These are phyloP conservation scores for Dactylonectria estremocensis DNA, from an alignment of 2,329 filamentous ascomycete genomes.

Conservation along the genomic window DNA sequence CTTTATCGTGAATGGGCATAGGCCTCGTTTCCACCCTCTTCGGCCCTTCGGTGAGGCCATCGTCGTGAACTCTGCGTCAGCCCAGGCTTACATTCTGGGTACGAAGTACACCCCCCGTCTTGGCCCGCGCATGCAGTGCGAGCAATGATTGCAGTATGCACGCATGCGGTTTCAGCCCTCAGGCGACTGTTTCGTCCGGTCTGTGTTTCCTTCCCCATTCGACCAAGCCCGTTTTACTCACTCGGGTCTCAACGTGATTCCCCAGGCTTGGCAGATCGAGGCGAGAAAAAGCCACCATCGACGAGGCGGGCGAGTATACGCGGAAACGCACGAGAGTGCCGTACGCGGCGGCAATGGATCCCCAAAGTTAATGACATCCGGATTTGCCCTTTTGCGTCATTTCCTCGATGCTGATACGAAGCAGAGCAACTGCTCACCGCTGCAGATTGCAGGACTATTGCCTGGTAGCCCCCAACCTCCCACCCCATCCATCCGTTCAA, in stretches of 20 bases:
- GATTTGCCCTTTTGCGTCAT: background rate
- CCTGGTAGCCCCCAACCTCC: background rate
- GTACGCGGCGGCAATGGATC: too few relatives aligned
- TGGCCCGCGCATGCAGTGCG: too few relatives aligned
- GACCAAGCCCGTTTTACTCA: background rate
- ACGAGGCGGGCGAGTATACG: too few relatives aligned
- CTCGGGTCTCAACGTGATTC: background rate
- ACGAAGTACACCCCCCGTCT: too few relatives aligned
- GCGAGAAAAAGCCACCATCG: too few relatives aligned
- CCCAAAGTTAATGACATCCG: background rate
- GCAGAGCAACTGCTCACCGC: background rate
- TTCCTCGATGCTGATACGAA: background rate
- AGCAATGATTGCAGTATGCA: too few relatives aligned
- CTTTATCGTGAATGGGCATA: too few relatives aligned
- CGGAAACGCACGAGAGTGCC: too few relatives aligned
- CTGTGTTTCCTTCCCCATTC: background rate
- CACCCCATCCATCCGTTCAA: background rate
- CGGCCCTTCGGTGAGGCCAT: too few relatives aligned
- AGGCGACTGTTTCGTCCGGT: background rate
- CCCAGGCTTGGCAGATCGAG: background rate
- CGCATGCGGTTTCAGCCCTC: background rate
- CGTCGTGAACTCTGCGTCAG: too few relatives aligned
- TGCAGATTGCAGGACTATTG: background rate
- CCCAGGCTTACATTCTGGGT: too few relatives aligned
- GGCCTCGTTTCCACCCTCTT: too few relatives aligned